These are phyloP conservation scores for Fusarium sacchari DNA, from an alignment of 2,329 filamentous ascomycete species.

Conservation along the genomic window DNA sequence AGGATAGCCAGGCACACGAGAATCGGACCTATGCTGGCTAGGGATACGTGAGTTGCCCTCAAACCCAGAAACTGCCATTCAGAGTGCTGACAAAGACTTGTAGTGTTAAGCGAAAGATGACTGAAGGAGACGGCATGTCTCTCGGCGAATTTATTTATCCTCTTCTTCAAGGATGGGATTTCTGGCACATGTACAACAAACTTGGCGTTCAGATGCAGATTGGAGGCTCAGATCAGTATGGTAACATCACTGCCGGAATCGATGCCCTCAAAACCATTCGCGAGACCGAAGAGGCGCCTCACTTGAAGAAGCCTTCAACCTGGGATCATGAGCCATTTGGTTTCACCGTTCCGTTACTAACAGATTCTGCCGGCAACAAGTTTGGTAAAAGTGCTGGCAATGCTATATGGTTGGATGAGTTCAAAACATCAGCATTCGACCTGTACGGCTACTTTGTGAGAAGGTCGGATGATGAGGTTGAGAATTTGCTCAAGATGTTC, in stretches of 20 bases:
- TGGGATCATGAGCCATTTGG: constrained; percentile 74
- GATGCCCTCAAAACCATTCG: constrained; percentile 83
- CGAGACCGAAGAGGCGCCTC: constrained; percentile 61
- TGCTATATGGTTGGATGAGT: constrained; percentile 88
- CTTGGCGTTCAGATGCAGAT: constrained; percentile 84
- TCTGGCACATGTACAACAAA: constrained; percentile 83
- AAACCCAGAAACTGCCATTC: background rate
- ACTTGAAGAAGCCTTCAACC: constrained; percentile 51
- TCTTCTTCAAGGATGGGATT: constrained; percentile 94
- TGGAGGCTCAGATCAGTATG: constrained; percentile 94
- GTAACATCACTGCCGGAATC: constrained; percentile 92
- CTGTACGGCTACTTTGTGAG: constrained; percentile 92
- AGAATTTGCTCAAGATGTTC: constrained; percentile 85
- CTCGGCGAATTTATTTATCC: constrained; percentile 95
- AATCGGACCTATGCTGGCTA: constrained; percentile 85
- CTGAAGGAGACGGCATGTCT: constrained; percentile 91
- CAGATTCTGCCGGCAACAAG: constrained; percentile 85
- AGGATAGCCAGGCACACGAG: constrained; percentile 78
- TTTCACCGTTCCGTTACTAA: constrained; percentile 90
- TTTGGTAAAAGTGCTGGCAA: constrained; percentile 96
- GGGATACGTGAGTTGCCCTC: constrained; percentile 77
- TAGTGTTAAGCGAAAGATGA: constrained; percentile 81
- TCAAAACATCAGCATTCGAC: constrained; percentile 84
- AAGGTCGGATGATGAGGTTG: constrained; percentile 82
- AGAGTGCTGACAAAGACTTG: constrained; percentile 31